phyloP scores from a whole-genome alignment of 768 basidiomycete species.

The Rhodotorula babjevae region DNA sequence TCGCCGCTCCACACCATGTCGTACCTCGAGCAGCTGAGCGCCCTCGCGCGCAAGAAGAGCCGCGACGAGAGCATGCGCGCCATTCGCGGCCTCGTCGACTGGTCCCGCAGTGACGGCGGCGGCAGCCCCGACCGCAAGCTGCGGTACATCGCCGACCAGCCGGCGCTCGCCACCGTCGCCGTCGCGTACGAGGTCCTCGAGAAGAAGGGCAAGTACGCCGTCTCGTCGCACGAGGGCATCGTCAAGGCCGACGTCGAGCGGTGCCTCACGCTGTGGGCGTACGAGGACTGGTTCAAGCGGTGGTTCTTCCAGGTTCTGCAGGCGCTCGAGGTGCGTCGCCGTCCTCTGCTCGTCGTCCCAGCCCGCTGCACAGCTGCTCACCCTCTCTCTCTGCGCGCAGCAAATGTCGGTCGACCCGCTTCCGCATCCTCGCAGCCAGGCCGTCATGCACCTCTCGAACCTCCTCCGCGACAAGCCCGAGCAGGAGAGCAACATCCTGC shows the following conservation, averaged over 20 bases:
- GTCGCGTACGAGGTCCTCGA: constrained; percentile 21
- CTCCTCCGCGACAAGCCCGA: constrained; percentile 86
- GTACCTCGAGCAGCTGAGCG: constrained; percentile 39
- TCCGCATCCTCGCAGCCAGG: constrained; percentile 79
- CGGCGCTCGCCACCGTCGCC: constrained; percentile 49
- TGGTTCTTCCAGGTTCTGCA: constrained; percentile 90
- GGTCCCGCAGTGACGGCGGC: constrained; percentile 85
- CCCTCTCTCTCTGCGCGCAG: constrained; percentile 48
- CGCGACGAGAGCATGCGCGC: constrained; percentile 91
- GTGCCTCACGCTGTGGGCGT: constrained; percentile 75
- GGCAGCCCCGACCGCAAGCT: constrained; percentile 56
- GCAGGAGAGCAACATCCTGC: constrained; percentile 92
- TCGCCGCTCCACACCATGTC: constrained; percentile 39
- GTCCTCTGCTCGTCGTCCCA: no score
- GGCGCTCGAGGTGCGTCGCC: constrained; percentile 67
- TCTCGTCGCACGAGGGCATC: constrained; percentile 56
- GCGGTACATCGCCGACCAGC: constrained; percentile 58
- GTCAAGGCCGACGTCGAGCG: constrained; percentile 44
- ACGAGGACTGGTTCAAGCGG: constrained; percentile 97
- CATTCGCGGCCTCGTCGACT: constrained; percentile 84
- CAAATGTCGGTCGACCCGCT: constrained; percentile 76
- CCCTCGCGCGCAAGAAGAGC: constrained; percentile 55
- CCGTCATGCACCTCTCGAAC: constrained; percentile 68
- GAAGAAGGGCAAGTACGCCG: constrained; percentile 51
- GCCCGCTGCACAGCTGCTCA: no score